Conservation (phyloP, 1,139 yeast genomes). For the Sugiyamaella pinicola region DNA sequence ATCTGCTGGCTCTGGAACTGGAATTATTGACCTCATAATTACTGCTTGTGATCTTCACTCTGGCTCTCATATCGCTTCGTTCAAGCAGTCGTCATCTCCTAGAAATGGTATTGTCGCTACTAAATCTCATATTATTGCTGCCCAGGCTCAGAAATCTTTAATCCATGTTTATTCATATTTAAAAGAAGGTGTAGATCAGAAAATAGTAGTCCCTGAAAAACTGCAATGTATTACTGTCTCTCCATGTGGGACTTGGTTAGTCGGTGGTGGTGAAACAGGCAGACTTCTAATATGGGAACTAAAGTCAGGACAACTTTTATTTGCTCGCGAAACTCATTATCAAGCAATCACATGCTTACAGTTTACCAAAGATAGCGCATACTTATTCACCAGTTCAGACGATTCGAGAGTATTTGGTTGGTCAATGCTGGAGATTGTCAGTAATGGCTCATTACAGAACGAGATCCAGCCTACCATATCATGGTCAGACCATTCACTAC, state of each 20-base stretch:
- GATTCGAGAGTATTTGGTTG: constrained; percentile 83
- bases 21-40: constrained; percentile 28
- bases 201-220: constrained; percentile 83
- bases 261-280: constrained; percentile 78
- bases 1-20: constrained; percentile 23
- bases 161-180: constrained; percentile 73
- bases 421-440: constrained; percentile 64
- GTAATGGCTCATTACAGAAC: constrained; percentile 41
- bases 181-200: constrained; percentile 80
- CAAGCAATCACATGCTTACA: constrained; percentile 65
- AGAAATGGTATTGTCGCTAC: constrained; percentile 51
- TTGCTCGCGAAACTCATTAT: constrained; percentile 82
- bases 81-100: constrained; percentile 42
- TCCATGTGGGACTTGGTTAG: constrained; percentile 56
- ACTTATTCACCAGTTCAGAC: constrained; percentile 71
- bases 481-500: constrained; percentile 74
- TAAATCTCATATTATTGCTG: constrained; percentile 57
- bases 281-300: constrained; percentile 84
- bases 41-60: constrained; percentile 34
- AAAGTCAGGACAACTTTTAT: constrained; percentile 70
- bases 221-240: constrained; percentile 59
- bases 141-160: constrained; percentile 69
- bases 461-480: constrained; percentile 49
- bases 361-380: constrained; percentile 67
- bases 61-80: constrained; percentile 34